Conservation (phyloP, 495 filamentous ascomycete genomes). For the Cryomyces minteri region DNA sequence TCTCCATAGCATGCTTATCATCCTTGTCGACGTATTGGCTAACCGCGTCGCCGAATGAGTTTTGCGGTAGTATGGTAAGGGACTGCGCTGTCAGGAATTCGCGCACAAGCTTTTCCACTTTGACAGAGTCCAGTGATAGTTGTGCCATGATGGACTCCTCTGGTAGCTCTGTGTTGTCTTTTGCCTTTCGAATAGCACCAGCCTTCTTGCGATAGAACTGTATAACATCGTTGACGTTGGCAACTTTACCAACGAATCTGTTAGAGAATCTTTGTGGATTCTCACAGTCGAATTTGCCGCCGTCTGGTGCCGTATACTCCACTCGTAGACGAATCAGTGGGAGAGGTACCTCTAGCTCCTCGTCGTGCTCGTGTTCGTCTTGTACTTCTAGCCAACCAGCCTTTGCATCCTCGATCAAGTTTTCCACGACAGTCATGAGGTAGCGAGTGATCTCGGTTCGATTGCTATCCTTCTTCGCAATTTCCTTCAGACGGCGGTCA, state of each 20-base stretch:
- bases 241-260: slow-evolving; percentile 74
- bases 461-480: slow-evolving; percentile 69
- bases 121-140: slow-evolving; percentile 53
- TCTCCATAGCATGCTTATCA: slow-evolving; percentile 82
- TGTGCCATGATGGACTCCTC: slow-evolving; percentile 41
- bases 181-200: slow-evolving; percentile 16
- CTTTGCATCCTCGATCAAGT: slow-evolving; percentile 74
- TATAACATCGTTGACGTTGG: slow-evolving; percentile 86
- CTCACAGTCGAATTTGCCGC: slow-evolving; percentile 73
- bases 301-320: slow-evolving; percentile 76
- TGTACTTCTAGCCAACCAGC: slow-evolving; percentile 58
- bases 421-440: slow-evolving; percentile 58
- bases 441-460: slow-evolving; percentile 57
- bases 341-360: slow-evolving; percentile 39
- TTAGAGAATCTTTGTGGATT: slow-evolving; percentile 97
- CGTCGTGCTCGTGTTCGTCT: slow-evolving; percentile 34
- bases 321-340: slow-evolving; percentile 81
- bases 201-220: slow-evolving; percentile 82
- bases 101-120: slow-evolving; percentile 70
- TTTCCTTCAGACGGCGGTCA: slow-evolving; percentile 54
- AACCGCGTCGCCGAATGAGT: slow-evolving; percentile 83
- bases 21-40: slow-evolving; percentile 88
- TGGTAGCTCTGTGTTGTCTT: slow-evolving; percentile 28
- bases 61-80: slow-evolving; percentile 77
- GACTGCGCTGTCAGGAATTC: slow-evolving; percentile 74